Conservation (phyloP, 306 rosid species). For the Rubus idaeus region DNA sequence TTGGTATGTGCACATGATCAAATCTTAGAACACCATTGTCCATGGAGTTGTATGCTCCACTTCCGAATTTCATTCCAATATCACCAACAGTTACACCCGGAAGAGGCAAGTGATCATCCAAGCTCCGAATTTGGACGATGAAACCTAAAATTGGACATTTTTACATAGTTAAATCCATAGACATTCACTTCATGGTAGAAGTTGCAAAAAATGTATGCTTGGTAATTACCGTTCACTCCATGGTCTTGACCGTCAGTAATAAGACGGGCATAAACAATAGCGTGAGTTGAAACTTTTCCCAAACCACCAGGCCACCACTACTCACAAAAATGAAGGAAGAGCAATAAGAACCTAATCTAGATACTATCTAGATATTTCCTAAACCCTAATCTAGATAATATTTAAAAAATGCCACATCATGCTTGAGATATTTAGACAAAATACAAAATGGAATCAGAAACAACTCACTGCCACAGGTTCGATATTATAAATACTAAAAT, state of each 20-base stretch:
- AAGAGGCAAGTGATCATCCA: conserved; percentile 91
- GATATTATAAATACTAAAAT: conserved; percentile 9
- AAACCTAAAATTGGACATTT: conserved; percentile 57
- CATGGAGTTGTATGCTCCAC: conserved; percentile 89
- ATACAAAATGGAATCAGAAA: background rate
- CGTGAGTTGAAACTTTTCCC: conserved; percentile 91
- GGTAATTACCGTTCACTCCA: conserved; percentile 77
- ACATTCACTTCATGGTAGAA: conserved; percentile 3
- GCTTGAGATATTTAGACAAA: conserved; percentile 10
- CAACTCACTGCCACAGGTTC: background rate
- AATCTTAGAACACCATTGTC: conserved; percentile 86
- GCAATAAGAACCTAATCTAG: conserved; percentile 29
- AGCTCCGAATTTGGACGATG: conserved; percentile 90
- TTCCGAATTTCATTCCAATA: conserved; percentile 92
- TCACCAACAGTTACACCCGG: conserved; percentile 88
- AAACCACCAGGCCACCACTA: conserved; percentile 99
- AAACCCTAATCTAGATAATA: conserved; percentile 19
- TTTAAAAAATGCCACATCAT: background rate
- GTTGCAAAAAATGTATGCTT: conserved; percentile 3
- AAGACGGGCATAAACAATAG: conserved; percentile 84
- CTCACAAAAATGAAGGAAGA: conserved; percentile 27
- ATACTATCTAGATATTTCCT: background rate
- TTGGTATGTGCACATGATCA: conserved; percentile 83
- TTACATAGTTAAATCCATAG: conserved; percentile 18
- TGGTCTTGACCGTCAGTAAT: conserved; percentile 65